Conservation (phyloP, 192 early-diverging fungal genomes). For the Coemansia sp. region DNA sequence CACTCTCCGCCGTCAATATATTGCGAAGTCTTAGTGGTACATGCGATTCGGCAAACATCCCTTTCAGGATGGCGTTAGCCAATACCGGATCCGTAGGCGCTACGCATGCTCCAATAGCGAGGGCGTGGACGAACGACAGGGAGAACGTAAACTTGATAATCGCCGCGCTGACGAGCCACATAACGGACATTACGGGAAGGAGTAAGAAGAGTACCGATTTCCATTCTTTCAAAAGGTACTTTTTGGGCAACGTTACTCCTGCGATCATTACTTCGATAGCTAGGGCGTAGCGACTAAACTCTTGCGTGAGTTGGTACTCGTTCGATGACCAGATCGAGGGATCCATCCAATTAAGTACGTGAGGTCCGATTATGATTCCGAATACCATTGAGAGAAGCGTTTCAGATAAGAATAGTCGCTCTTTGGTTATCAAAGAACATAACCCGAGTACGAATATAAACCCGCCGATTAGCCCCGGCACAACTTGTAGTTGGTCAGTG, state of each 20-base stretch:
- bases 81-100: slow-evolving; percentile 95
- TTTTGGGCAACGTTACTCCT: slow-evolving; percentile 79
- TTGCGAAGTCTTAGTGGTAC: slow-evolving; percentile 77
- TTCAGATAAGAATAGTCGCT: slow-evolving; percentile 73
- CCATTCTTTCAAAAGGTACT: slow-evolving; percentile 72
- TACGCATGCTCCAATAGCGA: slow-evolving; percentile 81
- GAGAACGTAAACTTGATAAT: slow-evolving; percentile 65
- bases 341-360: slow-evolving; percentile 70
- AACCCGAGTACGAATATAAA: slow-evolving; percentile 71
- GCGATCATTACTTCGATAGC: slow-evolving; percentile 87
- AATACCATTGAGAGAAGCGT: slow-evolving; percentile 80
- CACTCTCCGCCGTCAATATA: slow-evolving; percentile 78
- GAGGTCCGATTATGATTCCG: slow-evolving; percentile 85
- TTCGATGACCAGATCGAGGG: slow-evolving; percentile 62
- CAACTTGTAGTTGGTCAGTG: slow-evolving; percentile 40
- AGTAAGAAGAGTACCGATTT: slow-evolving; percentile 69
- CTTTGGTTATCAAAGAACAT: slow-evolving; percentile 68
- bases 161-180: slow-evolving; percentile 76
- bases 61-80: slow-evolving; percentile 93
- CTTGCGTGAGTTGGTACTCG: slow-evolving; percentile 62
- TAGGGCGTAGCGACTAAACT: slow-evolving; percentile 78
- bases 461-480: slow-evolving; percentile 66
- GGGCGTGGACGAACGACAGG: slow-evolving; percentile 62
- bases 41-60: slow-evolving; percentile 89
- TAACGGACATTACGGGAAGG: slow-evolving; percentile 77